Evolutionary conservation across 345 rosid genomes (phyloP), one percentile per base, ranked within the genome.

Genomic region (Ailanthus altissimus): DNA sequence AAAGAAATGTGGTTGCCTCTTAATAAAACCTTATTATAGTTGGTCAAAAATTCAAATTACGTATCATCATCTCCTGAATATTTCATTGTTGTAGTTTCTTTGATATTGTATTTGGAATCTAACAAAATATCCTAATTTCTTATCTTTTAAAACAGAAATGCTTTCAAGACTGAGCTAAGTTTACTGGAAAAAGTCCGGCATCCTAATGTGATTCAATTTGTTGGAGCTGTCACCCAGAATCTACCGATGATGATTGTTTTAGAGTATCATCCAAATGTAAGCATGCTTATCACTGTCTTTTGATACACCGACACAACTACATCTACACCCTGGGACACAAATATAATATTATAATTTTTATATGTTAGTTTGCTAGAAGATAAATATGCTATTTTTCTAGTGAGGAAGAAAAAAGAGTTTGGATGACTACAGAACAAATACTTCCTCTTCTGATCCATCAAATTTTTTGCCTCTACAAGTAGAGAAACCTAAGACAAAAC

Each of bases 171-270:
- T 70, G 99, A 96, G 87, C 87, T 96, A 26, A 92, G 95, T 59
- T 72, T 92, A 73, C 80, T 96, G 74, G 98, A 93, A 78, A 93
- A 88, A 82, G 98, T 89, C 60, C 85, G 99, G 66, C 99, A 96
- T 90, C 99, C 99, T 28, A 96, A 96, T 85, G 90, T 96, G 70
- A 90, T 96, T 80, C 99, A 96, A 75, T 96, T 96, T 85, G 98
- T 96, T 76, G 99, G 99, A 84, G 98, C 99, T 62, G 99, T 96
- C 50, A 96, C 99, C 67, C 99, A 96, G 82, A 93, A 96, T 74
- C 66, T 89, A 72, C 99, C 99, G 0, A 91, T 96, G 99, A 96
- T 96, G 99, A 93, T 96, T 81, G 94, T 93, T 77, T 81, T 83
- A 63, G 99, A 96, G 86, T 83, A 85, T 81, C 93, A 89, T 85